phyloP scores from a whole-genome alignment of 495 filamentous ascomycete species.

The Aspergillus leporis region DNA sequence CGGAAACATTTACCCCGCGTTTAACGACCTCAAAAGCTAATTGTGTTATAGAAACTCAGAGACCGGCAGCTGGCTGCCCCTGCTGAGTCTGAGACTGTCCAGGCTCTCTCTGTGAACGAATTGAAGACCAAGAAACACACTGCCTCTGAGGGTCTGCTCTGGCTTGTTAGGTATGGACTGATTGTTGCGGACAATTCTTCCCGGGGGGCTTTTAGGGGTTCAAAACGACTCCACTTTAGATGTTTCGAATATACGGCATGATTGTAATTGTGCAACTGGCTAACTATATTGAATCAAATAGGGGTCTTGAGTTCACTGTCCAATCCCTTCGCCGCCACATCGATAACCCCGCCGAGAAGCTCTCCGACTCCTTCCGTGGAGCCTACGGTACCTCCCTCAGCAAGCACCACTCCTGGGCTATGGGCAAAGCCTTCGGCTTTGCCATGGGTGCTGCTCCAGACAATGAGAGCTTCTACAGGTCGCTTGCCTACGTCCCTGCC shows the following conservation, averaged over 20 bases:
- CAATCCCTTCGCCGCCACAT: slow-evolving; percentile 79
- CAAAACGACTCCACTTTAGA: neutral
- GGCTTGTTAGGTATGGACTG: slow-evolving; percentile 77
- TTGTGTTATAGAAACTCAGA: slow-evolving; percentile 76
- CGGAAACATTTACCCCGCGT: slow-evolving; percentile 19
- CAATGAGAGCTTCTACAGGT: slow-evolving; percentile 78
- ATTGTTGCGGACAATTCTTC: neutral
- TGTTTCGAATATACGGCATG: neutral
- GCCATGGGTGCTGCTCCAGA: slow-evolving; percentile 93
- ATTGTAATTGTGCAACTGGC: neutral
- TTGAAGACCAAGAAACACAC: slow-evolving; percentile 81
- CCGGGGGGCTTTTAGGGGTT: neutral
- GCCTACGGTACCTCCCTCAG: slow-evolving; percentile 87
- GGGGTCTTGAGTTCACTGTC: slow-evolving; percentile 89
- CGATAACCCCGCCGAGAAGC: slow-evolving; percentile 64
- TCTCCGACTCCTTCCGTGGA: slow-evolving; percentile 78
- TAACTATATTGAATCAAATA: slow-evolving; percentile 33
- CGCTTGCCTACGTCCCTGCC: neutral
- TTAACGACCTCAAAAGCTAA: slow-evolving; percentile 12
- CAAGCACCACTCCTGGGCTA: slow-evolving; percentile 80
- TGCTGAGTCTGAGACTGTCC: slow-evolving; percentile 72
- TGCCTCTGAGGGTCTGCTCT: slow-evolving; percentile 86
- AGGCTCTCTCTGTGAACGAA: slow-evolving; percentile 82
- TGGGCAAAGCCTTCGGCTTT: slow-evolving; percentile 86
- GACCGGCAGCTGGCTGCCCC: slow-evolving; percentile 79